phyloP scores from a whole-genome alignment of 768 basidiomycete genomes.

The Trametes coccinea region DNA sequence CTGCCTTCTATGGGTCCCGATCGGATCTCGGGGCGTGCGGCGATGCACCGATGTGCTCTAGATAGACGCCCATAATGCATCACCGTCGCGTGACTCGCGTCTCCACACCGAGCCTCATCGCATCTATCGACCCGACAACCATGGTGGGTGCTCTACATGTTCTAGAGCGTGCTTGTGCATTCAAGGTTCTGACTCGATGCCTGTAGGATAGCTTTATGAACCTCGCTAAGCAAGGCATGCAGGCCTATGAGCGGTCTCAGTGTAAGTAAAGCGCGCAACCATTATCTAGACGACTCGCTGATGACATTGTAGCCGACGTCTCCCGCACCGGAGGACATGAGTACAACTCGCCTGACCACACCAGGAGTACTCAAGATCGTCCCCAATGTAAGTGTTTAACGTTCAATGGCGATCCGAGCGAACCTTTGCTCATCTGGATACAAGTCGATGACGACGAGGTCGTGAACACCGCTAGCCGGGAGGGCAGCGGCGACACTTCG shows the following conservation, averaged over 20 bases:
- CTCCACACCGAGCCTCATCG: not conserved
- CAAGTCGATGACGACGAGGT: conserved; percentile 68
- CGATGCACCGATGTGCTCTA: conserved; percentile 7
- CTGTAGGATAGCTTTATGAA: conserved; percentile 64
- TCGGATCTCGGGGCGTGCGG: not conserved
- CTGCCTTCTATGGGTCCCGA: not conserved
- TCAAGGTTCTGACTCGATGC: no score
- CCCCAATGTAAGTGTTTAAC: conserved; percentile 25
- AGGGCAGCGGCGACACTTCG: conserved; percentile 57
- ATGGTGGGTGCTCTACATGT: not conserved
- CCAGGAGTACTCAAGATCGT: conserved; percentile 26
- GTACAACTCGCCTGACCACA: conserved; percentile 58
- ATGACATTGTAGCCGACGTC: conserved; percentile 7
- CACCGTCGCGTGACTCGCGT: not conserved
- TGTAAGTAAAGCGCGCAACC: conserved; percentile 33
- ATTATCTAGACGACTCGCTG: not conserved
- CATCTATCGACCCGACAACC: not conserved
- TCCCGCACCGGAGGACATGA: conserved; percentile 64
- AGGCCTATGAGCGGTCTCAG: conserved; percentile 53
- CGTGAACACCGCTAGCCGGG: conserved; percentile 50
- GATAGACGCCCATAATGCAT: conserved; percentile 13
- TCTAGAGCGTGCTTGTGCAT: no score
- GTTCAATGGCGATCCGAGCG: no score
- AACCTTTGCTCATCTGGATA: no score
- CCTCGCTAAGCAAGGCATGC: conserved; percentile 66